These are phyloP conservation scores for Cymbopogon flexuosus DNA, from an alignment of 202 grass and related monocot species.

Conservation along the genomic window DNA sequence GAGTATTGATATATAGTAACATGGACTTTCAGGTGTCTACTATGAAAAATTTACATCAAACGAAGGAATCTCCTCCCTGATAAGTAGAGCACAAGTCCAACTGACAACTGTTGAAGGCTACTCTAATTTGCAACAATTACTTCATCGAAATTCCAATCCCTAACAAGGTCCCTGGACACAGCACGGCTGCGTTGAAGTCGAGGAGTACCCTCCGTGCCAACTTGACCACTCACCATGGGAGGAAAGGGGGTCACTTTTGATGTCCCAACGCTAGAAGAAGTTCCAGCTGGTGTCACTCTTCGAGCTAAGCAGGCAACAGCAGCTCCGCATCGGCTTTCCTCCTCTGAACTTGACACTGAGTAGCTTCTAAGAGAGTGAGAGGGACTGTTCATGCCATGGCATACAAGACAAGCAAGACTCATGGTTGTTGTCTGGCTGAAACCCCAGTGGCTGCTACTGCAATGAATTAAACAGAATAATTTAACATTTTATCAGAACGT, in stretches of 20 bases:
- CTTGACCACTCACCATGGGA: conserved; percentile 47
- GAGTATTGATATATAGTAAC: conserved; percentile 11
- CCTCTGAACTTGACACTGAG: conserved; percentile 83
- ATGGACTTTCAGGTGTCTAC: conserved; percentile 19
- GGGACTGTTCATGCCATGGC: conserved; percentile 77
- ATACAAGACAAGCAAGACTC: conserved; percentile 82
- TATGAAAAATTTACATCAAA: conserved; percentile 38
- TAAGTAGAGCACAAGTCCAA: conserved; percentile 25
- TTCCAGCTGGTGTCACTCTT: conserved; percentile 39
- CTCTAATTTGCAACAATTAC: conserved; percentile 46
- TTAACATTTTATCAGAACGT: neutral
- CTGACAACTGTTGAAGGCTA: conserved; percentile 10
- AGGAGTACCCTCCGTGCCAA: conserved; percentile 43
- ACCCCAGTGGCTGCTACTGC: conserved; percentile 2
- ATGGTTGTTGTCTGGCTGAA: conserved; percentile 42
- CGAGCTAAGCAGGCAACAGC: conserved; percentile 60
- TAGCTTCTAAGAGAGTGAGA: conserved; percentile 83
- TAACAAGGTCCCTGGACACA: conserved; percentile 78
- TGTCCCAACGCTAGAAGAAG: conserved; percentile 42
- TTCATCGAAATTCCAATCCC: conserved; percentile 96
- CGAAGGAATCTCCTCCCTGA: conserved; percentile 36
- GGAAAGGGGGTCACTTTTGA: conserved; percentile 85
- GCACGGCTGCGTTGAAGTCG: conserved; percentile 76
- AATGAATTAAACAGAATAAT: conserved; percentile 18
- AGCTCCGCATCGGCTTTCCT: conserved; percentile 58